Evolutionary conservation across 2,329 filamentous ascomycete genomes (phyloP).

Genomic region (Hypomyces rosellus): DNA sequence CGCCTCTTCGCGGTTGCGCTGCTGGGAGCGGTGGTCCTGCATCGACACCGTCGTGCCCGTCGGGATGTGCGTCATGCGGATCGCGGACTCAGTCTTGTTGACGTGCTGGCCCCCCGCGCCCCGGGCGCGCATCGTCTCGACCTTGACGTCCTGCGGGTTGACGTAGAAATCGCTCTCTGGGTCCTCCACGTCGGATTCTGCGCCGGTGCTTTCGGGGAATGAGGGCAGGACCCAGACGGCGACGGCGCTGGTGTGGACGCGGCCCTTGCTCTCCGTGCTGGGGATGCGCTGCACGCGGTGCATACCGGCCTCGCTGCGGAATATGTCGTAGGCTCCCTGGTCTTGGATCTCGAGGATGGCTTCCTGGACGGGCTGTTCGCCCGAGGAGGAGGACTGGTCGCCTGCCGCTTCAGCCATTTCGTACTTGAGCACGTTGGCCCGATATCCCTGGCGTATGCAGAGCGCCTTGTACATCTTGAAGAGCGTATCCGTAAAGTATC

Average conservation of each 20-base stretch:
- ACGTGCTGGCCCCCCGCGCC: constrained; percentile 96
- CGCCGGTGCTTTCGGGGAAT: constrained; percentile 53
- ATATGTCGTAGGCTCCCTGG: constrained; percentile 69
- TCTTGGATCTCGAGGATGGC: constrained; percentile 79
- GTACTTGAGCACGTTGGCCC: constrained; percentile 67
- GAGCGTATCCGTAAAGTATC: constrained; percentile 81
- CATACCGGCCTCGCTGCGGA: constrained; percentile 87
- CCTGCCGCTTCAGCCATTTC: constrained; percentile 64
- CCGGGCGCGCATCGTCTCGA: constrained; percentile 85
- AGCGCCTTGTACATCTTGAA: constrained; percentile 85
- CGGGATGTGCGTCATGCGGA: constrained; percentile 84
- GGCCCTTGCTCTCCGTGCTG: constrained; percentile 81
- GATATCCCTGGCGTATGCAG: constrained; percentile 63
- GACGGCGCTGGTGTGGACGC: constrained; percentile 88
- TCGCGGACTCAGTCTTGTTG: constrained; percentile 95
- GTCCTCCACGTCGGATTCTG: constrained; percentile 63
- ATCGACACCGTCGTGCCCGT: constrained; percentile 83
- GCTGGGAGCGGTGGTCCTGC: constrained; percentile 88
- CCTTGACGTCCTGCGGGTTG: constrained; percentile 71
- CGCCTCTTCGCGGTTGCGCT: constrained; percentile 78
- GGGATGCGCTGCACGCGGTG: constrained; percentile 93
- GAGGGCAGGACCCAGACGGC: constrained; percentile 88
- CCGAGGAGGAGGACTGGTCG: constrained; percentile 43
- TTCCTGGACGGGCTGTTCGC: constrained; percentile 70
- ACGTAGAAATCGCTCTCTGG: constrained; percentile 90